Base-by-base conservation (phyloP, 345 rosid genomes). In the Crucihimalaya himalaica region DNA sequence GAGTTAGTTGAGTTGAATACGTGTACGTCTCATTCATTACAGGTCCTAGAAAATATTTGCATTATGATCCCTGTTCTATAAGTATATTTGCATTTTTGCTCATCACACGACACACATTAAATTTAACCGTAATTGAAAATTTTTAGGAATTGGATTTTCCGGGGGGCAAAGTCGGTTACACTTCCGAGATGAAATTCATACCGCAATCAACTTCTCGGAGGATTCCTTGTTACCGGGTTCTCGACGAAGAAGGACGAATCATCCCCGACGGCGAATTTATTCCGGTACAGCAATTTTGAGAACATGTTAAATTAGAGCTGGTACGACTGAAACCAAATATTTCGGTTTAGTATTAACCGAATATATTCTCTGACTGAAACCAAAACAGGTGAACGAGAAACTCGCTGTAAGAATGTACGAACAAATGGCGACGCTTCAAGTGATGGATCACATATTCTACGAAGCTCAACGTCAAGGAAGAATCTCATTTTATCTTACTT, bases 381-480 rank as follows among this genome's bases (percentile, higher is more conserved):
- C 16, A 12, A 5, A 21, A 23, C 12, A 88, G 97, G 86, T 88
- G 57, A 82, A 80, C 25, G 78, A 87, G 87, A 88, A 83, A 73
- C 48, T 83, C 34, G 95, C 89, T 2, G 81, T 82, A 2, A 89
- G 74, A 74, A 91, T 91, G 81, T 87, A 91, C 67, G 60, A 80
- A 5, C 63, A 78, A 47, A 89, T 91, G 97, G 92, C 85, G 28
- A 84, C 85, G 37, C 91, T 91, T 45, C 93, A 89, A 46, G 75
- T 82, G 32, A 91, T 91, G 95, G 97, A 91, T 57, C 81, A 76
- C 15, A 78, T 87, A 10, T 81, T 87, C 64, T 86, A 84, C 68
- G 97, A 91, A 83, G 92, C 97, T 13, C 97, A 91, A 63, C 81
- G 95, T 67, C 97, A 91, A 81, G 97, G 97, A 63, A 72, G 95